These are phyloP conservation scores for Rhizoctonia solani DNA, from an alignment of 1,284 basidiomycete genomes.

Conservation along the genomic window DNA sequence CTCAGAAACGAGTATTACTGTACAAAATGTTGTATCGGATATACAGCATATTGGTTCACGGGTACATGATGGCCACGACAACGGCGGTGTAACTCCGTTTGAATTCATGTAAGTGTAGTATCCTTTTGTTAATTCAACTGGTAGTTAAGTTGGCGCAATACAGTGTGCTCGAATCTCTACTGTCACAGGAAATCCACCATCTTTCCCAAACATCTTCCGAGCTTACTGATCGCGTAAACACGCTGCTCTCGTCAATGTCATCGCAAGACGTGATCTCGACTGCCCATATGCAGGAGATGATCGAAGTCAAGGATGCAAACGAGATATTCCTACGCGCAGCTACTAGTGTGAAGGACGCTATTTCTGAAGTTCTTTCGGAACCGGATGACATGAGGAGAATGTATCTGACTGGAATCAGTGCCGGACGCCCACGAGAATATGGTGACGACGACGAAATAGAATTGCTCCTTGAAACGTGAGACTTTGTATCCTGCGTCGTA, in stretches of 20 bases:
- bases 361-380: constrained; percentile 32
- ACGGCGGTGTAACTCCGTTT: constrained; percentile 6
- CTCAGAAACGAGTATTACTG: constrained; percentile 8
- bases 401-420: constrained; percentile 31
- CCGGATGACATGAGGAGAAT: constrained; percentile 36
- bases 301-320: constrained; percentile 35
- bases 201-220: constrained; percentile 28
- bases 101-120: constrained; percentile 30
- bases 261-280: constrained; percentile 36
- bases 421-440: constrained; percentile 11
- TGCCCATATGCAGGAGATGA: constrained; percentile 35
- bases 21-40: constrained; percentile 25
- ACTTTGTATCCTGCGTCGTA: neutral
- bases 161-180: constrained; percentile 32
- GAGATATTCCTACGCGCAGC: constrained; percentile 34
- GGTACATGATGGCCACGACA: neutral
- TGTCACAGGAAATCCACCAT: constrained; percentile 31
- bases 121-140: neutral
- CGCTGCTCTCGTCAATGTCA: constrained; percentile 32
- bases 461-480: constrained; percentile 34
- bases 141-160: neutral
- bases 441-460: constrained; percentile 36
- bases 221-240: constrained; percentile 31
- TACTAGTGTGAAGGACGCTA: constrained; percentile 31
- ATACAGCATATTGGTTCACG: constrained; percentile 10